These are phyloP conservation scores for Aureobasidium mangrovei DNA, from an alignment of 2,329 filamentous ascomycete genomes.

Conservation along the genomic window DNA sequence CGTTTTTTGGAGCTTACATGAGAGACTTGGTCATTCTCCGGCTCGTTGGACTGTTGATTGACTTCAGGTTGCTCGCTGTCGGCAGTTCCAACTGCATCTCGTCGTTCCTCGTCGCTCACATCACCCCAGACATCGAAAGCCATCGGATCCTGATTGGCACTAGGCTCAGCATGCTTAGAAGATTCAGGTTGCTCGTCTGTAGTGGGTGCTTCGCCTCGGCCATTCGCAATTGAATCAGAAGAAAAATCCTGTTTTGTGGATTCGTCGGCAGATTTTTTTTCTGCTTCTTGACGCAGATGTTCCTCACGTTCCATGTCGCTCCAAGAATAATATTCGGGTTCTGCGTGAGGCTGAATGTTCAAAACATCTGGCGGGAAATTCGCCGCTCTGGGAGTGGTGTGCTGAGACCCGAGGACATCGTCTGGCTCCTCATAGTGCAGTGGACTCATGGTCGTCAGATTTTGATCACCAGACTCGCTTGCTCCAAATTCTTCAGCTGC, in stretches of 20 bases:
- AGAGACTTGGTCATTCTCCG: background rate
- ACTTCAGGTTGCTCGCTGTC: background rate
- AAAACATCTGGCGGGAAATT: slow-evolving; percentile 31
- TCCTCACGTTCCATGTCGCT: slow-evolving; percentile 29
- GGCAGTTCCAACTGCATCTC: background rate
- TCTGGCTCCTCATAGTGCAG: slow-evolving; percentile 16
- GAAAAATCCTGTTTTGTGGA: background rate
- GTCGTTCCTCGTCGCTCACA: background rate
- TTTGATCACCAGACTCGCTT: slow-evolving; percentile 20
- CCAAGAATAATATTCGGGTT: slow-evolving; percentile 32
- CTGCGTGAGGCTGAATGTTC: slow-evolving; percentile 16
- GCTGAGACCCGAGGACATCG: slow-evolving; percentile 52
- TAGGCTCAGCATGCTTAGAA: background rate
- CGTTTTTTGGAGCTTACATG: slow-evolving; percentile 21
- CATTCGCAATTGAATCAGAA: background rate
- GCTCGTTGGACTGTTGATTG: background rate
- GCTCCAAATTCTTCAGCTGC: slow-evolving; percentile 30
- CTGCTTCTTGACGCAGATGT: slow-evolving; percentile 18
- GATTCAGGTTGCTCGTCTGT: background rate
- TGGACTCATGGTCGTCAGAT: background rate
- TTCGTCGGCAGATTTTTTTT: background rate
- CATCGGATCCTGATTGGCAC: slow-evolving; percentile 9
- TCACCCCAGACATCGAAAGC: slow-evolving; percentile 14
- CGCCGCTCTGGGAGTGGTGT: slow-evolving; percentile 60
- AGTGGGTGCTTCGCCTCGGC: background rate